Conservation (phyloP, 176 grass and related monocot genomes). For the Microstegium vimineum region DNA sequence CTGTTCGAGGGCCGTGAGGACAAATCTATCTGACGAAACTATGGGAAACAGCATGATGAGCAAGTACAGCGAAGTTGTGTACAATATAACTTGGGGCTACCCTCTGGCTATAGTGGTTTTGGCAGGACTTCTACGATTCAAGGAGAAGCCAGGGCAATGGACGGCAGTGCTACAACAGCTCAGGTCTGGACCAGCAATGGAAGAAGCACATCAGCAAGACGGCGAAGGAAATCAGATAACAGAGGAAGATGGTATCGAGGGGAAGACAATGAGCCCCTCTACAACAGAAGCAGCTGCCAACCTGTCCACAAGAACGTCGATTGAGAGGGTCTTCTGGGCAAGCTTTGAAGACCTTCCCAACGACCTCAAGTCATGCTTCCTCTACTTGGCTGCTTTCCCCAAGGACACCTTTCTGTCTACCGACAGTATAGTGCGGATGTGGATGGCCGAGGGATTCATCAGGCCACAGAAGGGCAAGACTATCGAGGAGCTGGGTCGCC, state of each 20-base stretch:
- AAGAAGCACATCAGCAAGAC: too few relatives aligned
- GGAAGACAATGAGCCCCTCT: neutral
- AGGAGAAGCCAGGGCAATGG: constrained; percentile 13
- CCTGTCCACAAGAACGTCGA: neutral
- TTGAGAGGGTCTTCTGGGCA: neutral
- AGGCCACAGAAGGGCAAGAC: neutral
- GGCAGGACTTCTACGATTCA: constrained; percentile 15
- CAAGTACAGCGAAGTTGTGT: neutral
- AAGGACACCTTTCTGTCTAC: neutral
- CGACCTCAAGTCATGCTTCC: neutral
- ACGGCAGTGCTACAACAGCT: neutral
- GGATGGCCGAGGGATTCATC: neutral
- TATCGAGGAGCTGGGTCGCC: neutral
- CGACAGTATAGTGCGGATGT: neutral
- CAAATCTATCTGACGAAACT: too few relatives aligned
- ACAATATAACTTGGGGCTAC: neutral
- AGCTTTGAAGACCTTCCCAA: neutral
- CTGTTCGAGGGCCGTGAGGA: neutral
- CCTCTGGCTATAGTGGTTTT: constrained; percentile 23
- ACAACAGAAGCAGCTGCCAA: neutral
- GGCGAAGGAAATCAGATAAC: neutral
- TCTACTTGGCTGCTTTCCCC: neutral
- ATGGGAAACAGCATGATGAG: neutral
- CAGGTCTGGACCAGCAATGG: neutral
- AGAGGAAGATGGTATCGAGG: neutral